Evolutionary conservation across 148 eudicot genomes (phyloP).

Genomic region (Selenicereus undatus): DNA sequence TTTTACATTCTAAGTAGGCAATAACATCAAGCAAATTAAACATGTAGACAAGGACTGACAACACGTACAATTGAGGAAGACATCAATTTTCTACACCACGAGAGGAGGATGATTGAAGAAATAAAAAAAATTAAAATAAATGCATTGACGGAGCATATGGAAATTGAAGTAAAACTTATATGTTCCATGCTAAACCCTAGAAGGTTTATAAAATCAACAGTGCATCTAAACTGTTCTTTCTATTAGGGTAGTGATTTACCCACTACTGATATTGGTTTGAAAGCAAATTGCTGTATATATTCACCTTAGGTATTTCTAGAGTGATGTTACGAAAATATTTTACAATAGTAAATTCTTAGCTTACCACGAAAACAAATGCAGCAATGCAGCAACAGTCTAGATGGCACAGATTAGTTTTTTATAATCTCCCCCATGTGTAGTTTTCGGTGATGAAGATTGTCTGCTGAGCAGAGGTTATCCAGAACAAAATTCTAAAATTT

Average conservation of each 20-base stretch:
- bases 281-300: background rate
- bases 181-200: background rate
- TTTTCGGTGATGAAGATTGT: background rate
- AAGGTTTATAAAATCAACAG: too few relatives aligned
- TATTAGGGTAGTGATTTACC: background rate
- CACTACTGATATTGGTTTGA: background rate
- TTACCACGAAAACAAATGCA: too few relatives aligned
- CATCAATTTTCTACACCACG: background rate
- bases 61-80: background rate
- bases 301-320: background rate
- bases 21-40: background rate
- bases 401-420: background rate
- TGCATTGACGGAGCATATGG: background rate
- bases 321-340: background rate
- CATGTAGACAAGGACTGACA: background rate
- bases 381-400: background rate
- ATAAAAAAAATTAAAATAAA: background rate
- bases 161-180: background rate
- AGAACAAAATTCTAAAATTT: background rate
- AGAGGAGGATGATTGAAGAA: background rate
- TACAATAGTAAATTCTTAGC: background rate
- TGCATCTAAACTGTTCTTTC: background rate
- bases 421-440: background rate
- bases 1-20: background rate
- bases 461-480: background rate